Conservation (phyloP, 2,329 filamentous ascomycete species). For the Paramyrothecium sp. region DNA sequence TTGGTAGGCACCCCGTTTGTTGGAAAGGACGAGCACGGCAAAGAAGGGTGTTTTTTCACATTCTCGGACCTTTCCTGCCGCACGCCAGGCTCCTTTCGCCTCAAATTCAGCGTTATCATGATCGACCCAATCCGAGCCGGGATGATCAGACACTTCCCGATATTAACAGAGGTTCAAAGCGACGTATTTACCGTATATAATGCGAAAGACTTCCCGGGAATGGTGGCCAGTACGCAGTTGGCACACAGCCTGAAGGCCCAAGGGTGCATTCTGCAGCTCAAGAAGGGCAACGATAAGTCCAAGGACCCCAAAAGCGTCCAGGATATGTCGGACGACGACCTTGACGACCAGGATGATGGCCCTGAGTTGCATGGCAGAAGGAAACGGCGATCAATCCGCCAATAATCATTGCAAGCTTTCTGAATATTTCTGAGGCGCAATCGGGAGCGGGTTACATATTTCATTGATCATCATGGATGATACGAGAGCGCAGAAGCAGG, state of each 20-base stretch:
- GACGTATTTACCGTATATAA: constrained; percentile 78
- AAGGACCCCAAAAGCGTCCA: constrained; percentile 8
- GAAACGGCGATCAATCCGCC: constrained; percentile 15
- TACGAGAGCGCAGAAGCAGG: not conserved
- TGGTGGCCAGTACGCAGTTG: constrained; percentile 73
- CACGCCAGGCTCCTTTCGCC: constrained; percentile 71
- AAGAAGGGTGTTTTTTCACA: constrained; percentile 81
- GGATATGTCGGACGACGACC: constrained; percentile 33
- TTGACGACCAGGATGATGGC: constrained; percentile 41
- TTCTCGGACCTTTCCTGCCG: constrained; percentile 81
- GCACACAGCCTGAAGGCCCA: constrained; percentile 75
- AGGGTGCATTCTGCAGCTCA: constrained; percentile 81
- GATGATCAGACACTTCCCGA: constrained; percentile 40
- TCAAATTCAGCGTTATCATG: constrained; percentile 72
- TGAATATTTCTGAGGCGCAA: constrained; percentile 12
- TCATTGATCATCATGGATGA: not conserved
- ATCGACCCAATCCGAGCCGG: constrained; percentile 62
- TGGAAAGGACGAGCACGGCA: constrained; percentile 69
- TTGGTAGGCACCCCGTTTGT: constrained; percentile 75
- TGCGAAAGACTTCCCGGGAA: constrained; percentile 83
- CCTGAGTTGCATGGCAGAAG: constrained; percentile 18
- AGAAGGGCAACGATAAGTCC: constrained; percentile 75
- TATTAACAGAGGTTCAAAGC: constrained; percentile 55
- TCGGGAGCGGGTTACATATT: not conserved
- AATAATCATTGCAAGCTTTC: constrained; percentile 8